Conservation (phyloP, 129 eudicot species). For the Scalesia atractyloides region DNA sequence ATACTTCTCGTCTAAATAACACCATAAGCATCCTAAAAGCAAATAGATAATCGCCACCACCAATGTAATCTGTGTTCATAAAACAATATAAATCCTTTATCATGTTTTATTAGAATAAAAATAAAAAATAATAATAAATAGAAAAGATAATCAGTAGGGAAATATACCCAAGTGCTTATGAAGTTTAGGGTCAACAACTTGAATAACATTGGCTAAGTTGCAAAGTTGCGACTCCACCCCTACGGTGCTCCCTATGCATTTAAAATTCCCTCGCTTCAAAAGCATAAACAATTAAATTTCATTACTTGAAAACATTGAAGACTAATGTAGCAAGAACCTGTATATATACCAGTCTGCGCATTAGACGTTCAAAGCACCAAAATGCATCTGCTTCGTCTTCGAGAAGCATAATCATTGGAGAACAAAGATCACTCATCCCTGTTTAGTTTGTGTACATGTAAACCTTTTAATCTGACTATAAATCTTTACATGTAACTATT, state of each 20-base stretch:
- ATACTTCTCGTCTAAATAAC: slow-evolving; percentile 88
- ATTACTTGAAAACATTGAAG: slow-evolving; percentile 6
- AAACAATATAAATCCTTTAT: slow-evolving; percentile 10
- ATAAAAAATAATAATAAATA: neutral
- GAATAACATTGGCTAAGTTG: slow-evolving; percentile 67
- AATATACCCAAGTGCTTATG: slow-evolving; percentile 71
- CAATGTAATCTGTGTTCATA: slow-evolving; percentile 60
- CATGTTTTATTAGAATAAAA: neutral
- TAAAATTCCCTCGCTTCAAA: slow-evolving; percentile 80
- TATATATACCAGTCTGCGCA: slow-evolving; percentile 83
- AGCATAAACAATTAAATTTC: slow-evolving; percentile 11
- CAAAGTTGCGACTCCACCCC: slow-evolving; percentile 78
- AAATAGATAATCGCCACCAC: slow-evolving; percentile 96
- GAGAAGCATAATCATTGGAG: slow-evolving; percentile 95
- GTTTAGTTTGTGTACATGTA: slow-evolving; percentile 21
- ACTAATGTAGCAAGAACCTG: neutral
- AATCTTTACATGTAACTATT: slow-evolving; percentile 10
- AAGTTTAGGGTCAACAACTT: slow-evolving; percentile 87
- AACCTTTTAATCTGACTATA: neutral
- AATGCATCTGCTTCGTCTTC: slow-evolving; percentile 95
- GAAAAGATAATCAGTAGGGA: neutral
- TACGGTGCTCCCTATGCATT: slow-evolving; percentile 62
- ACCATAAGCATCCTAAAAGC: slow-evolving; percentile 99
- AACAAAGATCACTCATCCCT: slow-evolving; percentile 99
- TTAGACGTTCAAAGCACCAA: slow-evolving; percentile 97